Evolutionary conservation across 73 alveolate species (phyloP), one percentile per base, ranked within the genome.

Genomic region (Tetrahymena elliotti): DNA sequence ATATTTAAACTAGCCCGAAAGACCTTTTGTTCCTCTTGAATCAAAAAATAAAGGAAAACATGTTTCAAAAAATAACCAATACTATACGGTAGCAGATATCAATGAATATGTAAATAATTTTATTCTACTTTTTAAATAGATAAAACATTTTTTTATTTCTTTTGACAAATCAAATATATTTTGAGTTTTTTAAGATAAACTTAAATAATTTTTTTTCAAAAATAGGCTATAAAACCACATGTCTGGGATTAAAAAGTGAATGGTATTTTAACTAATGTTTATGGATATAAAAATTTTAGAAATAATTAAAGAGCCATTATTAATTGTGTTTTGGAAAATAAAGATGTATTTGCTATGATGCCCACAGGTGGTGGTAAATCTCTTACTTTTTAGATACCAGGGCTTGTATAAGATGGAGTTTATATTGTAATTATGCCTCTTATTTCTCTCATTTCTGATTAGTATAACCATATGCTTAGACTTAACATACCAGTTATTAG

Each of bases 341-440:
- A 98, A 95, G 99, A 98, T 93, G 98, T 98, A 34, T 98, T 98
- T 94, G 99, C 98, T n/a, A 96, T 98, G 93, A 97, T 98, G 99
- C 99, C 99, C 4, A 98, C 99, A 33, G 99, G 99, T 35, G 99
- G 97, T 20, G 99, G 99, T 18, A 98, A 98, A 94, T 96, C 99
- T 38, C 94, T 98, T 33, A 97, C 99, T 16, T 98, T 97, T 94
- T 98, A 98, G 95, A 96, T 98, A 15, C 99, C 99, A 0, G 99
- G 99, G 0, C 93, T 95, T 83, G 96, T 97, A 37, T 94, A 94
- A 93, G 94, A 95, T 33, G 96, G 96, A 33, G 97, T 98, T 31
- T 95, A 98, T 40, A 41, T 98, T n/a, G 98, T 98, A 9, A 97
- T 98, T 52, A 98, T 98, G 99, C 99, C 99, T 38, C 96, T 97